A percentile compares a stretch with the other conserved stretches of the same genome.
phyloP scores from a whole-genome alignment of 1,139 yeast genomes.

The Casaregolazyma suthepensis region DNA sequence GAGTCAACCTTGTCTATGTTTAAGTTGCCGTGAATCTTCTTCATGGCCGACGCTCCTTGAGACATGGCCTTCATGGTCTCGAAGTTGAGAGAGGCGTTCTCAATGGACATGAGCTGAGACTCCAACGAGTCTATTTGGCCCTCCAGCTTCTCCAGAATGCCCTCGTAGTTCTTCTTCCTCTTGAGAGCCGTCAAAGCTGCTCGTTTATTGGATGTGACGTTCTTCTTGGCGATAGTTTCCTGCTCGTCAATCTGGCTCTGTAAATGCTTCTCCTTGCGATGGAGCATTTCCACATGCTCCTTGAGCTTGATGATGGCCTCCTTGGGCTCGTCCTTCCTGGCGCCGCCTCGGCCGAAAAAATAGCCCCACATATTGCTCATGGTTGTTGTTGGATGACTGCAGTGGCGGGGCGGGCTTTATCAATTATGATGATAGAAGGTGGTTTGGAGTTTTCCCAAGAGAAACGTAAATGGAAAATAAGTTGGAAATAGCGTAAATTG shows the following conservation, averaged over 20 bases:
- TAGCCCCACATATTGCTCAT: slow-evolving; percentile 20
- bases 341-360: slow-evolving; percentile 59
- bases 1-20: slow-evolving; percentile 94
- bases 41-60: slow-evolving; percentile 96
- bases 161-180: slow-evolving; percentile 77
- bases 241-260: slow-evolving; percentile 81
- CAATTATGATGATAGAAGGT: neutral
- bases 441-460: neutral
- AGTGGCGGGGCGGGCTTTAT: slow-evolving; percentile 1
- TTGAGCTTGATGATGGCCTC: slow-evolving; percentile 87
- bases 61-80: slow-evolving; percentile 99
- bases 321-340: slow-evolving; percentile 80
- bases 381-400: neutral
- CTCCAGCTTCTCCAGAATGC: slow-evolving; percentile 71
- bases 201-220: slow-evolving; percentile 61
- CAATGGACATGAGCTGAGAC: slow-evolving; percentile 83
- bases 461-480: neutral
- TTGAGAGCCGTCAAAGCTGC: slow-evolving; percentile 83
- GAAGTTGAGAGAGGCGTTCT: slow-evolving; percentile 88
- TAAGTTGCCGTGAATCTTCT: slow-evolving; percentile 90
- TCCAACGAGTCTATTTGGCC: slow-evolving; percentile 87
- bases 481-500: too few species aligned
- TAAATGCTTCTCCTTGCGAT: slow-evolving; percentile 76
- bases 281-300: slow-evolving; percentile 80
- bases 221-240: slow-evolving; percentile 71